A percentile compares a stretch with the other conserved stretches of the same genome.
Evolutionary conservation across 108 stramenopile genomes (phyloP).

Genomic region (Stephanodiscus triporus): DNA sequence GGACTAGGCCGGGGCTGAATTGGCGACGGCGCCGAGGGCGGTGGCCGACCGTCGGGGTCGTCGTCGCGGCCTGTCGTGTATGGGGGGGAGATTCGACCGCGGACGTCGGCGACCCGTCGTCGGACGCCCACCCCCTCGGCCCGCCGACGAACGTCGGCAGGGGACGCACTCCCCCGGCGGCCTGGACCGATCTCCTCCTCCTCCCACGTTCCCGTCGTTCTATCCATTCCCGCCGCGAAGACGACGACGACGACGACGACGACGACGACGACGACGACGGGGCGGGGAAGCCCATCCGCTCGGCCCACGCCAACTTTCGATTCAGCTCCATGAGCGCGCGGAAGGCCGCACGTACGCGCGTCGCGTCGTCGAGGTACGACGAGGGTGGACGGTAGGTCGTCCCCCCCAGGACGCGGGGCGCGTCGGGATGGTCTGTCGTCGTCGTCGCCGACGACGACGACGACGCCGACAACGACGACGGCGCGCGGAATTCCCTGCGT

Average conservation of each 20-base stretch:
- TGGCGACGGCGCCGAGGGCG: neutral
- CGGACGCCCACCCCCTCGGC: neutral
- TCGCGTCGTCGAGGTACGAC: constrained; percentile 43
- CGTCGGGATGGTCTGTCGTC: no score
- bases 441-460: constrained; percentile 25
- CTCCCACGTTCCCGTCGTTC: constrained; percentile 10
- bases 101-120: neutral
- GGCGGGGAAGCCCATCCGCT: constrained; percentile 40
- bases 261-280: neutral
- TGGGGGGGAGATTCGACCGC: neutral
- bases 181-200: constrained; percentile 32
- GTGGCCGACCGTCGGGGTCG: constrained; percentile 12
- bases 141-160: constrained; percentile 4
- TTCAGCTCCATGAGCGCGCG: constrained; percentile 69
- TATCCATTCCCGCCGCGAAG: neutral
- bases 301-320: constrained; percentile 70
- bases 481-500: constrained; percentile 72
- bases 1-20: neutral
- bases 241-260: neutral
- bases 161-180: constrained; percentile 30
- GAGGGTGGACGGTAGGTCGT: constrained; percentile 56
- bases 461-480: constrained; percentile 16
- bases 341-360: constrained; percentile 70
- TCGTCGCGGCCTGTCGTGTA: neutral
- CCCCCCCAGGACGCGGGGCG: no score